Percentiles rank a stretch among this genome's conserved stretches.
phyloP scores from a whole-genome alignment of 495 filamentous ascomycete genomes.

The Podospora sp. region DNA sequence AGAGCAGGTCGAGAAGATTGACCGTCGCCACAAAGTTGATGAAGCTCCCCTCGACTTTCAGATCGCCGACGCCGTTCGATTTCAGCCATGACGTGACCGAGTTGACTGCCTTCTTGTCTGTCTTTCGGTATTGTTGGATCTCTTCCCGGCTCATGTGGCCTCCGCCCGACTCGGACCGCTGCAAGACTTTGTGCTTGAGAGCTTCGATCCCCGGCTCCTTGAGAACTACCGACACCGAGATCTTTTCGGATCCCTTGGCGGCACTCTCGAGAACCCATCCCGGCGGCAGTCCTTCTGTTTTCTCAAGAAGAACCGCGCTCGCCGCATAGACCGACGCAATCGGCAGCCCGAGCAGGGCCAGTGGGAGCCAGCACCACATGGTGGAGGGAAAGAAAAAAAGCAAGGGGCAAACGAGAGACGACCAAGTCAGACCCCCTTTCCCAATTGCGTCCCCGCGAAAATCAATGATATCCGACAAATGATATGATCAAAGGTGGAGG shows the following conservation, averaged over 20 bases:
- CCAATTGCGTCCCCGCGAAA: conserved; percentile 1
- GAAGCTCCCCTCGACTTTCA: conserved; percentile 32
- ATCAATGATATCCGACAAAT: neutral
- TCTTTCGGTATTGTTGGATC: conserved; percentile 33
- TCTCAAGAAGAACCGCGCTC: conserved; percentile 27
- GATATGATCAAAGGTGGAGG: neutral
- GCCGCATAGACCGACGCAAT: conserved; percentile 19
- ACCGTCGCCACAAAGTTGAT: conserved; percentile 42
- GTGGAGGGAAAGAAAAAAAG: neutral
- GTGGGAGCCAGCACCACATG: conserved; percentile 22
- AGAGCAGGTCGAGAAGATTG: conserved; percentile 36
- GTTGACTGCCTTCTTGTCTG: conserved; percentile 23
- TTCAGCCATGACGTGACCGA: conserved; percentile 42
- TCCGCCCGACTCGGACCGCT: conserved; percentile 32
- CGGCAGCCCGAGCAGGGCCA: conserved; percentile 24
- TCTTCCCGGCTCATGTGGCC: conserved; percentile 39
- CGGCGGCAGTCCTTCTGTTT: conserved; percentile 21
- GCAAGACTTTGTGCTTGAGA: conserved; percentile 36
- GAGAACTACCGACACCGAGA: conserved; percentile 40
- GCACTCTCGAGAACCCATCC: conserved; percentile 31
- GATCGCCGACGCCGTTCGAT: conserved; percentile 33
- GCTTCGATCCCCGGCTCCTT: conserved; percentile 41
- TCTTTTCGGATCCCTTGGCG: conserved; percentile 30
- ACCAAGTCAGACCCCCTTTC: neutral
- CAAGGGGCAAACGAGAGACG: conserved; percentile 6